Conservation (phyloP, 345 rosid genomes). For the Arabidopsis thaliana region TAIR10.1 NC_003070.9:5214001-5214500, state of each 20-base stretch:
- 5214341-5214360: constrained; percentile 52
- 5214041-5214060: constrained; percentile 52
- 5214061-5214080: constrained; percentile 48
- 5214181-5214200: constrained; percentile 59
- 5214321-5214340: background rate
- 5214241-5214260: constrained; percentile 5
- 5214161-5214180: constrained; percentile 77
- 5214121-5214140: constrained; percentile 74
- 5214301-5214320: background rate
- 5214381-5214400: constrained; percentile 72
- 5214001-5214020: constrained; percentile 81
- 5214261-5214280: background rate
- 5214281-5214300: background rate
- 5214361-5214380: constrained; percentile 92
- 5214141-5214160: constrained; percentile 65
- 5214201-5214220: constrained; percentile 65
- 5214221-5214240: constrained; percentile 57
- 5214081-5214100: constrained; percentile 52
- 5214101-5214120: constrained; percentile 52
- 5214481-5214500: constrained; percentile 74
- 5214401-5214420: constrained; percentile 73
- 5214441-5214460: constrained; percentile 59
- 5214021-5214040: constrained; percentile 52
- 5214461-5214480: constrained; percentile 64
- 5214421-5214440: constrained; percentile 70